Conservation (phyloP, 208 protist genomes). For the Herpetomonas muscarum region DNA sequence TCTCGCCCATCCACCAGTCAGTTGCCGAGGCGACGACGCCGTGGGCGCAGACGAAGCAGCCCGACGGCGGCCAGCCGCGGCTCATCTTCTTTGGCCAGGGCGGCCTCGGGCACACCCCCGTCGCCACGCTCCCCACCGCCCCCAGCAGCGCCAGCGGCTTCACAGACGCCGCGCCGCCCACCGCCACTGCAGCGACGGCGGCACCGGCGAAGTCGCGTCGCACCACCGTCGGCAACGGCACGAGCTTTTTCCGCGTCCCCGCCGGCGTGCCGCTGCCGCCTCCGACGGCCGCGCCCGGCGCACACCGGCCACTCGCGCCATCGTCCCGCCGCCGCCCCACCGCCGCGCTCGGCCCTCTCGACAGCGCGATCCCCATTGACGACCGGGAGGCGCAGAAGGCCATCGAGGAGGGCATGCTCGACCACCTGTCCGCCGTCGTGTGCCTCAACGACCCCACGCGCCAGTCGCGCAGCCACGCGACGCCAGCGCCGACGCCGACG, state of each 20-base stretch:
- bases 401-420: constrained; percentile 1
- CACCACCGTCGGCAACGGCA: background rate
- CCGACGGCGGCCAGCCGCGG: background rate
- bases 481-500: too few species aligned
- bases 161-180: background rate
- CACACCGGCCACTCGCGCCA: too few species aligned
- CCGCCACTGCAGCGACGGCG: background rate
- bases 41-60: constrained; percentile 13
- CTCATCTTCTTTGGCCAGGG: constrained; percentile 62
- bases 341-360: background rate
- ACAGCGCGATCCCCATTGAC: background rate
- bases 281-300: background rate
- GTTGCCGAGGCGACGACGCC: constrained; percentile 53
- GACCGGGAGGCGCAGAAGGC: constrained; percentile 8
- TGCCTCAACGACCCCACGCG: background rate
- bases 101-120: too few species aligned
- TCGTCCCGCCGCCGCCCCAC: too few species aligned
- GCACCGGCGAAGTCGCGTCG: background rate
- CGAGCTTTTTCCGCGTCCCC: background rate
- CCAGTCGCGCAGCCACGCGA: too few species aligned
- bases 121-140: background rate
- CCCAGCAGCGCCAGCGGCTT: background rate
- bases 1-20: constrained; percentile 72
- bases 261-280: background rate
- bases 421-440: background rate